These are phyloP conservation scores for Dactylis glomerata DNA, from an alignment of 176 grass and related monocot species.

Conservation along the genomic window DNA sequence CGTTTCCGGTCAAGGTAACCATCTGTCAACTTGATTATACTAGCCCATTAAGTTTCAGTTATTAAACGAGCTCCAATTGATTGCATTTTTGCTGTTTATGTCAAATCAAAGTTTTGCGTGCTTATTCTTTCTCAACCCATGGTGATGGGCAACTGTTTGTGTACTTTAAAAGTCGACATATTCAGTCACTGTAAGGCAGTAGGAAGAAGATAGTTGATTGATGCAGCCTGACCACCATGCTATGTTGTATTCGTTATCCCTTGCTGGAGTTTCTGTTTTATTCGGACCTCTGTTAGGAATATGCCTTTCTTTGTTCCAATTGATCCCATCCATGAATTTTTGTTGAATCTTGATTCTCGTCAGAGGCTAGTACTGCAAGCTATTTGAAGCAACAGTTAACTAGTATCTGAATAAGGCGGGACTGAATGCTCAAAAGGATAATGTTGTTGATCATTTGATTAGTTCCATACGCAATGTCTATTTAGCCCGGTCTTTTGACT, in stretches of 20 bases:
- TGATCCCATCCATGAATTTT: background rate
- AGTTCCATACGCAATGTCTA: background rate
- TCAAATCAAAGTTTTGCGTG: slow-evolving; percentile 8
- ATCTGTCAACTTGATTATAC: background rate
- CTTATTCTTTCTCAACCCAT: background rate
- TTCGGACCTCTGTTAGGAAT: background rate
- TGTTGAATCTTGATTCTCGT: background rate
- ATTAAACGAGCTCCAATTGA: background rate
- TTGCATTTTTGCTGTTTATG: background rate
- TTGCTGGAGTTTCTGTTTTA: background rate
- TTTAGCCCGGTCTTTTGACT: background rate
- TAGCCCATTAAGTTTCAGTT: background rate
- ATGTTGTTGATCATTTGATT: background rate
- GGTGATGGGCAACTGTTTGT: background rate
- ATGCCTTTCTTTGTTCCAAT: background rate
- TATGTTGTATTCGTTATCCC: background rate
- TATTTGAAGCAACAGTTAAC: background rate
- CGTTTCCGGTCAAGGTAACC: slow-evolving; percentile 95
- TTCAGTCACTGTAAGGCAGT: background rate
- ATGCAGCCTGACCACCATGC: background rate
- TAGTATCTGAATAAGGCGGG: background rate
- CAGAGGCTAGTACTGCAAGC: background rate
- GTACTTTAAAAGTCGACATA: background rate
- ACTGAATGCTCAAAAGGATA: background rate
- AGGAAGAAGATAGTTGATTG: background rate